Conservation (phyloP, 768 basidiomycete species). For the Pleurotus platypus region DNA sequence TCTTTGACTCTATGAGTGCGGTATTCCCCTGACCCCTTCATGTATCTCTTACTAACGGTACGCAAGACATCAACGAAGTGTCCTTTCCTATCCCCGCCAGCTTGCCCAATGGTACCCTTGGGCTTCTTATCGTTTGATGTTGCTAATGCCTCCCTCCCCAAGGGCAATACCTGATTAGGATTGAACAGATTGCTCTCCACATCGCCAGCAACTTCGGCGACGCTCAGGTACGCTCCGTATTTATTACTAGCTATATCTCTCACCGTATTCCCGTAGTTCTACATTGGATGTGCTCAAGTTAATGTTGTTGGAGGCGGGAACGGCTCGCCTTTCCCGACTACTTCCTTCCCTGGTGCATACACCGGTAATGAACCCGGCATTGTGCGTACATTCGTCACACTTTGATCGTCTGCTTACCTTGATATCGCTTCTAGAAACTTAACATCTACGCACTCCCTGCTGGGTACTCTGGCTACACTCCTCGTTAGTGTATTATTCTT, state of each 20-base stretch:
- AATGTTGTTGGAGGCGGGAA: slow-evolving; percentile 29
- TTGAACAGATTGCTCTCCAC: slow-evolving; percentile 36
- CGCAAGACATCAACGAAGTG: slow-evolving; percentile 25
- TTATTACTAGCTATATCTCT: background rate
- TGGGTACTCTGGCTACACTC: slow-evolving; percentile 26
- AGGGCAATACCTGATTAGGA: slow-evolving; percentile 26
- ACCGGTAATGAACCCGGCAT: slow-evolving; percentile 29
- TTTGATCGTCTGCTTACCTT: background rate
- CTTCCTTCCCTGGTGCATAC: slow-evolving; percentile 34
- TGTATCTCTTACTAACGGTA: background rate
- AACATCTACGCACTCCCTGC: slow-evolving; percentile 27
- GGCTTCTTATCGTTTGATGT: background rate
- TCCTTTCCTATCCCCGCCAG: slow-evolving; percentile 30
- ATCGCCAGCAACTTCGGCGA: slow-evolving; percentile 21
- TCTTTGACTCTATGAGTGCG: slow-evolving; percentile 26
- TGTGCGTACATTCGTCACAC: slow-evolving; percentile 19
- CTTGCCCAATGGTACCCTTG: slow-evolving; percentile 25
- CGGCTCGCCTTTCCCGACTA: slow-evolving; percentile 25
- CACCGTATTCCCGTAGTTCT: slow-evolving; percentile 20
- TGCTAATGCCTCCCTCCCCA: background rate
- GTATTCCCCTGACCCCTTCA: background rate
- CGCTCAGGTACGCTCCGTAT: slow-evolving; percentile 20
- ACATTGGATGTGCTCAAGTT: slow-evolving; percentile 34
- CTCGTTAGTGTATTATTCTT: slow-evolving; percentile 21
- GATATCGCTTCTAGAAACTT: background rate